phyloP scores from a whole-genome alignment of 106 monocot species.

The Vanilla planifolia region DNA sequence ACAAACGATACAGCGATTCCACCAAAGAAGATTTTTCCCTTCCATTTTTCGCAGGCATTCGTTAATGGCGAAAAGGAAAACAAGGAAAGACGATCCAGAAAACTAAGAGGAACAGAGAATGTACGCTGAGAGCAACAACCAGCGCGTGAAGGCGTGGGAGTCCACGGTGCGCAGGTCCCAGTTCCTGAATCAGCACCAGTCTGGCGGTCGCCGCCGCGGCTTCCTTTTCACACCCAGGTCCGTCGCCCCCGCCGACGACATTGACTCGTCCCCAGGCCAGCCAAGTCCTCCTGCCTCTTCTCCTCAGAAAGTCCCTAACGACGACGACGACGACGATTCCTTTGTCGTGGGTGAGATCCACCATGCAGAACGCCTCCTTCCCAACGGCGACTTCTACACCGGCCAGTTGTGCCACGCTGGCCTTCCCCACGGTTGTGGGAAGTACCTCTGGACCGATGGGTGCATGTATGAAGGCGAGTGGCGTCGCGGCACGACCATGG shows the following conservation, averaged over 20 bases:
- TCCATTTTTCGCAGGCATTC: neutral
- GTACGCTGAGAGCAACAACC: slow-evolving; percentile 5
- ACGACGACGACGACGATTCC: slow-evolving; percentile 6
- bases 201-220: slow-evolving; percentile 34
- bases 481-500: slow-evolving; percentile 54
- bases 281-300: slow-evolving; percentile 8
- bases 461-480: slow-evolving; percentile 98
- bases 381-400: slow-evolving; percentile 90
- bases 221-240: slow-evolving; percentile 48
- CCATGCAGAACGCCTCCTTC: slow-evolving; percentile 54
- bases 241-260: slow-evolving; percentile 19
- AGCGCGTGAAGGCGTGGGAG: slow-evolving; percentile 24
- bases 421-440: slow-evolving; percentile 70
- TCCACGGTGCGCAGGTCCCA: slow-evolving; percentile 28
- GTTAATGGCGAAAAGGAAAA: neutral
- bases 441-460: slow-evolving; percentile 93
- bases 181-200: slow-evolving; percentile 12
- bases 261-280: slow-evolving; percentile 7
- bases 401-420: slow-evolving; percentile 57
- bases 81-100: neutral
- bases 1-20: neutral
- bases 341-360: slow-evolving; percentile 1
- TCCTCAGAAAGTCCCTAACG: neutral
- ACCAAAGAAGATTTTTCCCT: neutral
- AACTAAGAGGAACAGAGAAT: neutral